Conservation (phyloP, 2,329 filamentous ascomycete species). For the Sporothrix phasma region DNA sequence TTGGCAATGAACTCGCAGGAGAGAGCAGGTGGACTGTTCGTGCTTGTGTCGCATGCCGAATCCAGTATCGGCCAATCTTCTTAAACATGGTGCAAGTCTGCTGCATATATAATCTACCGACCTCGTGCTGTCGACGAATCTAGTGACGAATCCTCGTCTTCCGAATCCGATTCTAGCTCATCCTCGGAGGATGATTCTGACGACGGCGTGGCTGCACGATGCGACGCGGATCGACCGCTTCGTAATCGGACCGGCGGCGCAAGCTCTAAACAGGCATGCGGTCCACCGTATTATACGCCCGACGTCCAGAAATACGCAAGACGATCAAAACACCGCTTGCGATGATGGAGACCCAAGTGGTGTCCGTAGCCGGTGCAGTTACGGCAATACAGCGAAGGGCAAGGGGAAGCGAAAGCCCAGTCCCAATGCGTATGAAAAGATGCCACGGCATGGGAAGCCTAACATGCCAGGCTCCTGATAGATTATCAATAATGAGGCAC, state of each 20-base stretch:
- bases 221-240: constrained; percentile 18
- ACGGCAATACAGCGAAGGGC: constrained; percentile 1
- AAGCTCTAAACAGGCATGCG: constrained; percentile 14
- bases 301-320: constrained; percentile 27
- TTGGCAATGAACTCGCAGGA: neutral
- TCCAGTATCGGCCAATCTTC: neutral
- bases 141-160: constrained; percentile 54
- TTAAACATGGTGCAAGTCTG: constrained; percentile 58
- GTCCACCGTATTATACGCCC: constrained; percentile 25
- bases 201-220: constrained; percentile 20
- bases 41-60: neutral
- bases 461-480: neutral
- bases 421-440: constrained; percentile 74
- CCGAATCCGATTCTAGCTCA: constrained; percentile 46
- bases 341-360: constrained; percentile 28
- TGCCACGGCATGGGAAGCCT: constrained; percentile 42
- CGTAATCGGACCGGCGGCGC: constrained; percentile 21
- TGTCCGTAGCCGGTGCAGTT: neutral
- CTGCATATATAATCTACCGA: constrained; percentile 95
- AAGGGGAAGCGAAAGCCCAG: constrained; percentile 41
- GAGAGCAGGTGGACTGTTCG: neutral
- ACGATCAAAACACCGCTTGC: constrained; percentile 29
- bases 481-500: neutral
- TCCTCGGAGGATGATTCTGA: constrained; percentile 28
- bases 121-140: constrained; percentile 74